Percentiles rank a stretch among this genome's conserved stretches.
Conservation (phyloP, 768 basidiomycete genomes). For the Mycena floridula region DNA sequence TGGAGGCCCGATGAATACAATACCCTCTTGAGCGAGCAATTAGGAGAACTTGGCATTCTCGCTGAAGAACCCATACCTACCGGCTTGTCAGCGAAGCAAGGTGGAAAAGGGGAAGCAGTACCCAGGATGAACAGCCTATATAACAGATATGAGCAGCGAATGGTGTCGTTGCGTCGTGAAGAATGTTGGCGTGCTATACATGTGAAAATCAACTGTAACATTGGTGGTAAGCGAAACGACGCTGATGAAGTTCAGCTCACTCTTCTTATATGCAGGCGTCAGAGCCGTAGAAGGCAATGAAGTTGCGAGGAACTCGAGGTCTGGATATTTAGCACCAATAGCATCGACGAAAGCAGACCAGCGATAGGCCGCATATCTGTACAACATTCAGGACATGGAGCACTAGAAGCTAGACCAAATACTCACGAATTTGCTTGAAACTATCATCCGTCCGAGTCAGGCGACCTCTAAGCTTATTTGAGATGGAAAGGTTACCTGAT, state of each 20-base stretch:
- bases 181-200: constrained; percentile 41
- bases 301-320: constrained; percentile 45
- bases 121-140: constrained; percentile 92
- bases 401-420: constrained; percentile 4
- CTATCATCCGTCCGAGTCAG: too few relatives aligned
- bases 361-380: constrained; percentile 33
- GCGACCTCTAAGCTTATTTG: too few relatives aligned
- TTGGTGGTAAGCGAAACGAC: background rate
- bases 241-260: constrained; percentile 6
- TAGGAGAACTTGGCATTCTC: constrained; percentile 85
- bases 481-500: constrained; percentile 15
- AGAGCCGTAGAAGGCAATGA: constrained; percentile 32
- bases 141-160: background rate
- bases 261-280: constrained; percentile 35
- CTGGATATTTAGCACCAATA: constrained; percentile 18
- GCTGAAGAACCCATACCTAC: constrained; percentile 83
- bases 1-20: constrained; percentile 90
- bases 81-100: constrained; percentile 2
- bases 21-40: constrained; percentile 65
- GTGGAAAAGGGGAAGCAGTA: constrained; percentile 23
- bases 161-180: background rate
- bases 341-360: constrained; percentile 14
- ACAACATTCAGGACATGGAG: constrained; percentile 11
- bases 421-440: constrained; percentile 23
- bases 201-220: constrained; percentile 43